A percentile compares a stretch with the other conserved stretches of the same genome.
phyloP scores from a whole-genome alignment of 2,329 filamentous ascomycete species.

The Chalaropsis thielavioides region DNA sequence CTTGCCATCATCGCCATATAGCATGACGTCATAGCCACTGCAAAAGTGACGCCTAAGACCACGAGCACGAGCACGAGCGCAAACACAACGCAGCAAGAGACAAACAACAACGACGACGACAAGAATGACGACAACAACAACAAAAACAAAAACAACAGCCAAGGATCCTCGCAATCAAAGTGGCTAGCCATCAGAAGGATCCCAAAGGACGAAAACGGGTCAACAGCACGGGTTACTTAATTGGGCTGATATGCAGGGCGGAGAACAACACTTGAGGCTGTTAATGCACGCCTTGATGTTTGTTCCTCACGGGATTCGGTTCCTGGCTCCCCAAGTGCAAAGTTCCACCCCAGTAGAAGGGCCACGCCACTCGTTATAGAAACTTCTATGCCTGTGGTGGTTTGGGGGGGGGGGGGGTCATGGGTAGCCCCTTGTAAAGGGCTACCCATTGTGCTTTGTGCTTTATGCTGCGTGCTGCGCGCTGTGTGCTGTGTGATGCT shows the following conservation, averaged over 20 bases:
- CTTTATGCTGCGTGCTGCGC: background rate
- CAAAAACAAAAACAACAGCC: background rate
- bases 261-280: background rate
- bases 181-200: background rate
- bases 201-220: background rate
- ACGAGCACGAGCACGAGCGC: background rate
- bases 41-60: background rate
- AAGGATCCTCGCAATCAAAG: background rate
- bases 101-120: too few relatives aligned
- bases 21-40: background rate
- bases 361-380: background rate
- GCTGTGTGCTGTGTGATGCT: background rate
- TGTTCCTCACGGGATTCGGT: background rate
- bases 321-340: background rate
- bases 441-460: background rate
- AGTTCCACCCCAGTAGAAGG: background rate
- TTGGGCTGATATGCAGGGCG: conserved; percentile 4
- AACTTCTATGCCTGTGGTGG: background rate
- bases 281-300: conserved; percentile 2
- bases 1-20: background rate
- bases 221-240: background rate
- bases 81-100: too few relatives aligned
- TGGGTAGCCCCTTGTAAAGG: background rate
- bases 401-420: background rate
- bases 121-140: background rate